Base-by-base conservation (phyloP, 2,329 filamentous ascomycete genomes). In the Fusarium concolor region DNA sequence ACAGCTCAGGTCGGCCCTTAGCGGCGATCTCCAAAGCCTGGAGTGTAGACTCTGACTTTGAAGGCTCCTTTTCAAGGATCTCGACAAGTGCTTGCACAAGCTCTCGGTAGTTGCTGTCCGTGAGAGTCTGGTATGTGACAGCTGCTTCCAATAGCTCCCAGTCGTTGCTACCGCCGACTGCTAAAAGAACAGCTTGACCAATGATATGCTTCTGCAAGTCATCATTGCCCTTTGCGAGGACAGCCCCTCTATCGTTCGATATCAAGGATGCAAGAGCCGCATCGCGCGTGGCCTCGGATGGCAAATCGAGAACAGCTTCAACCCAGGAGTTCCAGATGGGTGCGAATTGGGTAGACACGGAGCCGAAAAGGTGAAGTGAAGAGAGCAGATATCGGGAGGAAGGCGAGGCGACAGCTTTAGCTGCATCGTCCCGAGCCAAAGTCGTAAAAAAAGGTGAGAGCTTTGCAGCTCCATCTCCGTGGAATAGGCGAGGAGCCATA, bases 321-420 rank as follows among this genome's bases (percentile, higher is more conserved):
- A 83, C 74, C 72, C 86, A 83, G 0, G 76, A 70, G 24, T 75
- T 77, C 85, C 86, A 88, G 2, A 84, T 76, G 2, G 68, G 65
- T 11, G 76, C 73, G 51, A 84, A 85, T 1, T 76, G 72, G 0
- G 71, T 68, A 1, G 78, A 77, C 17, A 82, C 79, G 29, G 80
- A 75, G 2, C 85, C 84, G 39, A 89, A 80, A 1, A 85, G 77
- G 46, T 89, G 85, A 0, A 97, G 80, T 12, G 89, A 87, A 1
- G 89, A 86, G 10, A 94, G 81, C 0, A 97, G 77, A 50, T 90
- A 85, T 3, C 85, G 78, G 0, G 88, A 87, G 2, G 93, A 94
- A 0, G 91, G 87, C 0, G 92, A 94, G 3, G 85, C 78, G 4
- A 94, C 79, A 17, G 96, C 79, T 2, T 81, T 79, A 0, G 86